Percentiles rank a stretch among this genome's conserved stretches.
Conservation (phyloP, 2,329 filamentous ascomycete species). For the Xylariaceae sp. region DNA sequence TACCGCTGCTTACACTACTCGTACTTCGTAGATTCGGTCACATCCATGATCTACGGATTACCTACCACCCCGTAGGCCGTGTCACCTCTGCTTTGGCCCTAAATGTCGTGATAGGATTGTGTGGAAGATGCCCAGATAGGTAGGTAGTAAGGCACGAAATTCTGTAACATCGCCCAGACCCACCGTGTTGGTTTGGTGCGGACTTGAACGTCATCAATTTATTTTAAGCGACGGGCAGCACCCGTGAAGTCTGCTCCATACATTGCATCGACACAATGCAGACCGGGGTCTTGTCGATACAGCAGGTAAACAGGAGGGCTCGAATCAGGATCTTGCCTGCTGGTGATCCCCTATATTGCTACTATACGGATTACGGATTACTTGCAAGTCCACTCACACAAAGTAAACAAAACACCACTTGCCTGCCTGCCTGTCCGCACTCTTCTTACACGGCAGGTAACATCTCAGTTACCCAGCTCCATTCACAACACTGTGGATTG, state of each 20-base stretch:
- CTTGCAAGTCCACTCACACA: neutral
- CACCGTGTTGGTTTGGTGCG: neutral
- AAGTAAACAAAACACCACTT: neutral
- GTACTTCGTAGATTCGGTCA: neutral
- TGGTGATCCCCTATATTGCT: neutral
- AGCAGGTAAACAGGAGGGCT: neutral
- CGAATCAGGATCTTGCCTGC: neutral
- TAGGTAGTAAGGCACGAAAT: too few relatives aligned
- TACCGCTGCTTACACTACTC: too few relatives aligned
- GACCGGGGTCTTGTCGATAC: neutral
- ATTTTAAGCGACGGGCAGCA: neutral
- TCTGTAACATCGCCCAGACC: neutral
- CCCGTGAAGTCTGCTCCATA: neutral
- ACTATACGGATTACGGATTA: too few relatives aligned
- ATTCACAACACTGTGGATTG: neutral
- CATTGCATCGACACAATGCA: neutral
- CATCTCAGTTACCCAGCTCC: neutral
- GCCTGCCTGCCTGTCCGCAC: neutral
- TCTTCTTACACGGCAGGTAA: neutral
- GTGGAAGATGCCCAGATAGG: too few relatives aligned
- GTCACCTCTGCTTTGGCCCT: too few relatives aligned
- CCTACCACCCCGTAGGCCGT: too few relatives aligned
- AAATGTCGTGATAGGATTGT: too few relatives aligned
- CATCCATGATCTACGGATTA: neutral
- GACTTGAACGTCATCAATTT: neutral